A percentile compares a stretch with the other conserved stretches of the same genome.
These are phyloP conservation scores for Pisolithus sp. DNA, from an alignment of 768 basidiomycete genomes.

Conservation along the genomic window DNA sequence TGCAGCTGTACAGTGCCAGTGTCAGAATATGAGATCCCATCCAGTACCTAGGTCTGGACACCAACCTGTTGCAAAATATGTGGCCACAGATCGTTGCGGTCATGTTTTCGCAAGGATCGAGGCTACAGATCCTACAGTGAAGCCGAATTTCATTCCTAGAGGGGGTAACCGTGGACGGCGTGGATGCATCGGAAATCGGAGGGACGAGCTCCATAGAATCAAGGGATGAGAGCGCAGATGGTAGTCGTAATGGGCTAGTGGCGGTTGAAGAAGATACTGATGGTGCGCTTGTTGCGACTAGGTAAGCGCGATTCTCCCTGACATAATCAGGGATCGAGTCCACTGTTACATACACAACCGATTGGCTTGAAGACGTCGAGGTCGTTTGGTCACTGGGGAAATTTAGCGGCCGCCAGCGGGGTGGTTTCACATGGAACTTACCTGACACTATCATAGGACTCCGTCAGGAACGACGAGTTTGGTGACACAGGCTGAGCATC, in stretches of 20 bases:
- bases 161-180: neutral
- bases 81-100: constrained; percentile 61
- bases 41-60: constrained; percentile 1
- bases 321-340: constrained; percentile 26
- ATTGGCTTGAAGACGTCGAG: constrained; percentile 13
- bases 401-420: neutral
- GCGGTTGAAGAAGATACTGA: constrained; percentile 14
- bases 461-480: constrained; percentile 7
- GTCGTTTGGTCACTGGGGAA: constrained; percentile 5
- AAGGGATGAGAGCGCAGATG: constrained; percentile 19
- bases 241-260: constrained; percentile 11
- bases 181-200: neutral
- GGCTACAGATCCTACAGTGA: constrained; percentile 46
- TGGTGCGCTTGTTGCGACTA: constrained; percentile 24
- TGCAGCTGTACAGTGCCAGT: constrained; percentile 37
- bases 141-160: constrained; percentile 16
- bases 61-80: constrained; percentile 52
- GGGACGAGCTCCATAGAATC: constrained; percentile 12
- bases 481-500: constrained; percentile 10
- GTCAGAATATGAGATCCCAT: neutral
- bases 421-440: neutral
- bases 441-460: constrained; percentile 14
- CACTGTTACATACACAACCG: constrained; percentile 25
- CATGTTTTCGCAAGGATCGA: constrained; percentile 44
- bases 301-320: constrained; percentile 24